phyloP scores from a whole-genome alignment of 169 alveolate genomes.

The Prorocentrum cordatum region DNA sequence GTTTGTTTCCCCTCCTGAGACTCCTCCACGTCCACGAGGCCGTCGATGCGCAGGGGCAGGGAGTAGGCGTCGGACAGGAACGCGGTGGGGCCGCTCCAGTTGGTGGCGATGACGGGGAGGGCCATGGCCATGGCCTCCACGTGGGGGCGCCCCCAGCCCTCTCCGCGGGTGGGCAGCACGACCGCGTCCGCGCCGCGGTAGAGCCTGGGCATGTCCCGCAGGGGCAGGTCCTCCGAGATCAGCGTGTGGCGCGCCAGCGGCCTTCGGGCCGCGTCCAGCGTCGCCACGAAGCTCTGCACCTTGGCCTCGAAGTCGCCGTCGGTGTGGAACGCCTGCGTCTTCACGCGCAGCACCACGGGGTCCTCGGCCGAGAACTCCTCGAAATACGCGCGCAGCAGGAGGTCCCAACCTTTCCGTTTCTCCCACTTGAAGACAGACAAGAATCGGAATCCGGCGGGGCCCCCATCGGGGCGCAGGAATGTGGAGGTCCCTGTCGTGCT shows the following conservation, averaged over 20 bases:
- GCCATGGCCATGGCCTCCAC: slow-evolving; percentile 64
- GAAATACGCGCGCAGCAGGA: slow-evolving; percentile 46
- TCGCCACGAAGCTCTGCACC: too few relatives aligned
- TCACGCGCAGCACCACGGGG: slow-evolving; percentile 11
- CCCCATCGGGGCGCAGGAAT: neutral
- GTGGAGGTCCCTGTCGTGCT: too few relatives aligned
- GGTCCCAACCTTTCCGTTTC: slow-evolving; percentile 63
- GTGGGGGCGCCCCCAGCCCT: slow-evolving; percentile 68
- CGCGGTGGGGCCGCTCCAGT: slow-evolving; percentile 64
- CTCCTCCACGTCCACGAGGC: slow-evolving; percentile 15
- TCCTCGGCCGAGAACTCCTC: neutral
- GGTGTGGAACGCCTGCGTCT: slow-evolving; percentile 58
- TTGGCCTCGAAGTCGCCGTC: slow-evolving; percentile 22
- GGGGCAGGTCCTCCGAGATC: neutral
- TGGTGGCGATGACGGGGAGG: slow-evolving; percentile 64
- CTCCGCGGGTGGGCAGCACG: slow-evolving; percentile 56
- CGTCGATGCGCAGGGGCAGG: slow-evolving; percentile 31
- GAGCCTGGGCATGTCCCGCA: slow-evolving; percentile 15
- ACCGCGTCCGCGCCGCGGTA: slow-evolving; percentile 36
- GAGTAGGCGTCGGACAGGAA: neutral
- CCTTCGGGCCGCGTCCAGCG: too few relatives aligned
- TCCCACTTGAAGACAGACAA: slow-evolving; percentile 67
- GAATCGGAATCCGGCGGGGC: slow-evolving; percentile 11
- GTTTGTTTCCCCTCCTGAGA: neutral
- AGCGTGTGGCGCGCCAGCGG: neutral